Evolutionary conservation across 139 green algal genomes (phyloP), one percentile per base, ranked within the genome.

Genomic region (Chlorella sp.): DNA sequence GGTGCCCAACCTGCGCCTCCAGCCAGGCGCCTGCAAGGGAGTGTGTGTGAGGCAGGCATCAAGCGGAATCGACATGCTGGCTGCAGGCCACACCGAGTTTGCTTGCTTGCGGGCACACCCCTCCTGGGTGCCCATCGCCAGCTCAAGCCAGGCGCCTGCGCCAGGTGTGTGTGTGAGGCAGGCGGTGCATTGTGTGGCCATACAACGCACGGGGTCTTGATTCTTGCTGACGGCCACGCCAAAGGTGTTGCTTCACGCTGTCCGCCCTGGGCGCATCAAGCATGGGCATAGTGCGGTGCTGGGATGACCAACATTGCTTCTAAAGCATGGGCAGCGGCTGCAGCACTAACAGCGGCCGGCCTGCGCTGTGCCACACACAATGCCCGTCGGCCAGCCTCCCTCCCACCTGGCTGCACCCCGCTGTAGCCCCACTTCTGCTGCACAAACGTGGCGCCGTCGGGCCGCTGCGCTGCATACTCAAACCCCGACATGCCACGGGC

Each of bases 341-440:
- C 71, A 22, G 75, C 32, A 81, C 75, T 16, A 53, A 1, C 34
- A 53, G 15, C 36, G 11, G 18, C 75, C 4, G 40, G 75, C 75
- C 36, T 0, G 0, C 37, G 16, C 36, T 0, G 0, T 30, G 16
- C 34, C 18, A 39, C 32, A 34, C 1, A 30, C 32, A 57, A 14
- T 78, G 32, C 71, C 14, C 48, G 9, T 9, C 48, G 7, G 9
- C 48, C 48, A 57, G 48, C 48, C 48, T 57, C 48, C 5, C 64
- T 5, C 79, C 42, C 79, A 85, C 79, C 79, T 37, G 42, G 79
- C 0, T 22, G n/a, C 42, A 68, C 79, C 1, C 42, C 48, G 12
- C 79, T 48, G 42, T 85, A 85, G 0, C 79, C 79, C 79, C 79
- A 85, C 79, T 86, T 86, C 28, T 87, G 83, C 60, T 77, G 48